Base-by-base conservation (phyloP, 163 green algal genomes). In the Prototheca wickerhamii region DNA sequence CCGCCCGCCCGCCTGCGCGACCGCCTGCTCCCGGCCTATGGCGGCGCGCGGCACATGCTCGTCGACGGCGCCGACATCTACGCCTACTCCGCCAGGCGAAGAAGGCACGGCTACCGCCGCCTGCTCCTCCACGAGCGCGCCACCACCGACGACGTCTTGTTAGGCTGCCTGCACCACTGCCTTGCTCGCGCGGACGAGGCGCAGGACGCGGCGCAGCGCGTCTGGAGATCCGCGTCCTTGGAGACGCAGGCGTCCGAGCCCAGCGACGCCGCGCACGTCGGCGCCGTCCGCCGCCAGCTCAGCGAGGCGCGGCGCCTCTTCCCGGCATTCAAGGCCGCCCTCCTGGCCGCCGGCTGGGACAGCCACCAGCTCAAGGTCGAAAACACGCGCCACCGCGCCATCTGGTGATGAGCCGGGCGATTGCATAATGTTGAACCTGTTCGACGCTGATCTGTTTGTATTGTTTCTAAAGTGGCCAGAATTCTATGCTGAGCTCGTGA, bases 61-160 rank as follows among this genome's bases (percentile, higher is more conserved):
- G 26, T 58, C n/a, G 8, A 15, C 6, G 51, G 51, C 6, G n/a
- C n/a, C n/a, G n/a, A n/a, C n/a, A n/a, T n/a, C n/a, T n/a, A n/a
- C n/a, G n/a, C n/a, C n/a, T n/a, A n/a, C n/a, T n/a, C n/a, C n/a
- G n/a, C n/a, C n/a, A 21, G 26, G 25, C 6, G n/a, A 25, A 23
- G 6, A 18, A 25, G 44, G 21, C 26, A 18, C 44, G 25, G 44
- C 17, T 8, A 10, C 44, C 44, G 25, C 7, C 60, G 57, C 46
- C 46, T 74, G 35, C 40, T 74, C 30, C 60, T 69, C 35, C 68
- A 74, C 17, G 68, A 74, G 37, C 15, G 55, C n/a, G 68, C 68
- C 0, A 28, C 25, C 1, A 33, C 68, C 3, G 32, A 43, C 0
- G 68, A 69, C 30, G 25, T 20, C 37, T 40, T 74, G 43, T 37